phyloP scores from a whole-genome alignment of 108 stramenopile genomes.

The Stephanodiscus triporus region DNA sequence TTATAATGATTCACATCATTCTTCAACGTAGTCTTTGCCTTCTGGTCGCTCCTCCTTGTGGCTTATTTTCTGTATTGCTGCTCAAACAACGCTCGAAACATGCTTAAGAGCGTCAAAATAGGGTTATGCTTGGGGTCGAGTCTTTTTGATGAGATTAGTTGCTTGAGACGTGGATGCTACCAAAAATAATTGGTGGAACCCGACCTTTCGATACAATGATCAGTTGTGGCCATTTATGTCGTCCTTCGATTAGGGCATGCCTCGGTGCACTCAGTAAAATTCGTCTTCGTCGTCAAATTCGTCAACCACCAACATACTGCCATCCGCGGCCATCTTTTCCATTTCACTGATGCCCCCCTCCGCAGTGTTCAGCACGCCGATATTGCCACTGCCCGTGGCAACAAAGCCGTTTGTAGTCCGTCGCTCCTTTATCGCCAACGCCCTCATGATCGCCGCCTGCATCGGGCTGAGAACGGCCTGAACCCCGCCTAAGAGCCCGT shows the following conservation, averaged over 20 bases:
- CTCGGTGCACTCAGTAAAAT: conserved; percentile 2
- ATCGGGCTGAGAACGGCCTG: conserved; percentile 83
- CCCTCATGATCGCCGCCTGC: conserved; percentile 84
- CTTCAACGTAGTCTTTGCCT: no score
- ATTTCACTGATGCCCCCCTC: background rate
- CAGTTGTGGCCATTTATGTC: no score
- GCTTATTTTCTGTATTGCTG: no score
- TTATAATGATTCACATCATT: no score
- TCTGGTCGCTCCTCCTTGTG: no score
- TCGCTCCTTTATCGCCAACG: conserved; percentile 61
- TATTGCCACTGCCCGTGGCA: background rate
- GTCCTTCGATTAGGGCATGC: background rate
- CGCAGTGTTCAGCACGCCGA: background rate
- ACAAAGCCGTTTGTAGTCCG: background rate
- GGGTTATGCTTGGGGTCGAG: no score
- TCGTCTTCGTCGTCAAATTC: conserved; percentile 15
- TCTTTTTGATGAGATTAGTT: no score
- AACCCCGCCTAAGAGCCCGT: conserved; percentile 56
- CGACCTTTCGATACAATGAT: no score
- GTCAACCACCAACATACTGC: conserved; percentile 1
- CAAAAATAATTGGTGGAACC: no score
- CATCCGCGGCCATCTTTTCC: background rate
- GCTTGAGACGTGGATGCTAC: no score
- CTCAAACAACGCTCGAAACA: no score
- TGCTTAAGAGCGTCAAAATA: no score